Base-by-base conservation (phyloP, 139 green algal species). In the Haematococcus lacustris region DNA sequence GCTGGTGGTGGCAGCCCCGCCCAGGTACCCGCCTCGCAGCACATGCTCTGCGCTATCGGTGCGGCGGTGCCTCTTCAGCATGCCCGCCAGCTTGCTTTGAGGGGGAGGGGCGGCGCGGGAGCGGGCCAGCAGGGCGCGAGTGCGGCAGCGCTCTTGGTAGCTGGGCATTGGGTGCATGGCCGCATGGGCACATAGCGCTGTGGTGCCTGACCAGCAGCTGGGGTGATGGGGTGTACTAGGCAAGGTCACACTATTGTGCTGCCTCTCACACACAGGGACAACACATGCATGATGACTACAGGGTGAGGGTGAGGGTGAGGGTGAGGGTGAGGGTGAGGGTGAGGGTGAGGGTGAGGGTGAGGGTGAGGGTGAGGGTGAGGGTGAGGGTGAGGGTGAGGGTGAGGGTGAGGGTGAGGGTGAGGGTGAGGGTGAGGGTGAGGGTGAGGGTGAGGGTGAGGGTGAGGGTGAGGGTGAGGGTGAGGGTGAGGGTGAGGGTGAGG, bases 21-120 rank as follows among this genome's bases (percentile, higher is more conserved):
- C 26, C 33, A 33, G 7, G 5, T 28, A 9, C 1, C 33, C 34
- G 47, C n/a, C 9, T 26, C 28, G 21, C 2, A 72, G 9, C 23
- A 26, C 41, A 33, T n/a, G 23, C 41, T 76, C 60, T 51, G 71
- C 51, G 53, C 78, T 80, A 34, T 79, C 79, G 3, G 68, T 80
- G 38, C 80, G 65, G 26, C 76, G 66, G 66, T 85, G 80, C 39
- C 78, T 77, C 51, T 78, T 74, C 32, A 80, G 66, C 57, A 79
- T 74, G 28, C 30, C 68, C 1, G 50, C 41, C 28, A 74, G 71
- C 60, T 76, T 74, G 21, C 66, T 50, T 1, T 66, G n/a, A 30
- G 39, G 6, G 23, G 32, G 66, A 26, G 9, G 1, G 3, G 30
- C 51, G n/a, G 25, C 41, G 1, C 3, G 6, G n/a, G 57, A 51